A percentile compares a stretch with the other conserved stretches of the same genome.
Evolutionary conservation across 1,139 yeast genomes (phyloP).

Genomic region (Candida sp.): DNA sequence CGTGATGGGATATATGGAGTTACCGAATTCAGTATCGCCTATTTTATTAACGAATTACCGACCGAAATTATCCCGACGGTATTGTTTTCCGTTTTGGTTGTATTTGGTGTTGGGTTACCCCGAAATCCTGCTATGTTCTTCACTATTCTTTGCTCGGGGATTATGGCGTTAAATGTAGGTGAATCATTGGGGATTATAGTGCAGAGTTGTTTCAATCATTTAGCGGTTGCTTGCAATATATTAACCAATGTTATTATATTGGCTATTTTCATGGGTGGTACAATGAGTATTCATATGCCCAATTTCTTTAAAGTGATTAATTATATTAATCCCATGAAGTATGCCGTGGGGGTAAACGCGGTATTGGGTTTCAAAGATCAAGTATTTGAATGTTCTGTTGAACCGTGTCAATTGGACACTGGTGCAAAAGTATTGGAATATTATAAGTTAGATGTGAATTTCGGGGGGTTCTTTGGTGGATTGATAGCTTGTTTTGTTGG

Average conservation of each 20-base stretch:
- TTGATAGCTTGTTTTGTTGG: slow-evolving; percentile 31
- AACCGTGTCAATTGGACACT: slow-evolving; percentile 26
- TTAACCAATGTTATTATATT: slow-evolving; percentile 61
- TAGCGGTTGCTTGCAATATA: slow-evolving; percentile 76
- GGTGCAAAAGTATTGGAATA: slow-evolving; percentile 34
- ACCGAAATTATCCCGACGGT: slow-evolving; percentile 62
- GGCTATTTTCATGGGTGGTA: slow-evolving; percentile 84
- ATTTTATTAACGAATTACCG: slow-evolving; percentile 69
- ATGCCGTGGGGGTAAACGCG: slow-evolving; percentile 54
- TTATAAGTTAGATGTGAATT: slow-evolving; percentile 26
- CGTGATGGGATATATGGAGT: slow-evolving; percentile 72
- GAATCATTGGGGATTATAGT: slow-evolving; percentile 81
- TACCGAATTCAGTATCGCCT: slow-evolving; percentile 61
- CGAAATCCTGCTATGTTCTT: slow-evolving; percentile 66
- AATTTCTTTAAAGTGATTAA: slow-evolving; percentile 64
- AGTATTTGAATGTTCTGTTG: slow-evolving; percentile 25
- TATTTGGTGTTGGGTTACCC: slow-evolving; percentile 74
- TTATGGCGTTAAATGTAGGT: slow-evolving; percentile 66
- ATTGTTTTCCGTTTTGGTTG: slow-evolving; percentile 58
- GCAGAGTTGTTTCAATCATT: slow-evolving; percentile 69
- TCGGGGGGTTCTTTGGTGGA: slow-evolving; percentile 34
- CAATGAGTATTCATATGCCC: slow-evolving; percentile 77
- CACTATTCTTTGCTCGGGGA: slow-evolving; percentile 53
- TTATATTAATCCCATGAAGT: slow-evolving; percentile 71
- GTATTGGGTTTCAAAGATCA: slow-evolving; percentile 34